Evolutionary conservation across 192 early-diverging fungal genomes (phyloP), one percentile per base, ranked within the genome.

Genomic region (Haplosporangium gracile): DNA sequence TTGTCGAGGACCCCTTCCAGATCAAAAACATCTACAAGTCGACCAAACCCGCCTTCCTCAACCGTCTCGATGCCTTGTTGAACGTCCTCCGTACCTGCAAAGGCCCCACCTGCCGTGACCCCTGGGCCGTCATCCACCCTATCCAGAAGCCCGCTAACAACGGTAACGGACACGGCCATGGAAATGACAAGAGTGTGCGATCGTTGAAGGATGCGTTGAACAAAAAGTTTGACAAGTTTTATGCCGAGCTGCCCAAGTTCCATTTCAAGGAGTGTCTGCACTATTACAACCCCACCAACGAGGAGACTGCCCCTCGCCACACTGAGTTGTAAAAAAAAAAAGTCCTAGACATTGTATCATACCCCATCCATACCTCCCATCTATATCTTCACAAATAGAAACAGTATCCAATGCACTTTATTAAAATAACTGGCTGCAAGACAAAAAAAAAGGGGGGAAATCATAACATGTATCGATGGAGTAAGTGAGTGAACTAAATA

Each of bases 1-100:
- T 93, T 29, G 88, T 79, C 38, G 79, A 86, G 49, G 93, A 94
- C 68, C 93, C 93, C 22, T 92, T 93, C 80, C 91, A 93, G 80
- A 65, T 90, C 32, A 77, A 83, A 29, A 94, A 94, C 75, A 81
- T 91, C 2, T 93, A 93, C 76, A n/a, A 85, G 4, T n/a, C 60
- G 36, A 77, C 88, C 16, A 68, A 83, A 18, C 26, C 29, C 9
- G 72, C 80, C 29, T 63, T 94, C 1, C 49, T 92, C n/a, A 89
- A 90, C 76, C 92, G 93, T 3, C 72, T 94, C 57, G 91, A 94
- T 86, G 92, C 93, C 26, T 79, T 93, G 43, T 70, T 93, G 34
- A 70, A 86, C 20, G 90, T 92, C 5, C 73, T 92, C 11, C 86
- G 91, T 22, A 79, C 88, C 47, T 94, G 92, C 81, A 89, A 89